Evolutionary conservation across 441 rosid genomes (phyloP).

Genomic region (Populus tomentosa): DNA sequence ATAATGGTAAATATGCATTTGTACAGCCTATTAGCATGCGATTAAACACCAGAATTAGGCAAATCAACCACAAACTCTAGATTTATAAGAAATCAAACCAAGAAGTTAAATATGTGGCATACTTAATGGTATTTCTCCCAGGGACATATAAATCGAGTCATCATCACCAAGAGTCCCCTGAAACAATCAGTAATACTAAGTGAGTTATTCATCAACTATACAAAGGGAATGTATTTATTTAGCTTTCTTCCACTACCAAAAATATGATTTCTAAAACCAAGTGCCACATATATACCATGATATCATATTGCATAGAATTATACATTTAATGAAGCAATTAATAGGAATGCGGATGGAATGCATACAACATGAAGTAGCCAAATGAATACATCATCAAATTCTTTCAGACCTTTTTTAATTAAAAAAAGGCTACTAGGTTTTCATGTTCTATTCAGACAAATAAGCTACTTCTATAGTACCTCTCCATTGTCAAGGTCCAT

Average conservation of each 20-base stretch:
- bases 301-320: slow-evolving; percentile 1
- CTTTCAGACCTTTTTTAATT: neutral
- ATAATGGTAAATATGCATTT: neutral
- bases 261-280: neutral
- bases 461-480: slow-evolving; percentile 39
- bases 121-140: slow-evolving; percentile 97
- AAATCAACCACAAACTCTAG: slow-evolving; percentile 20
- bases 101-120: slow-evolving; percentile 37
- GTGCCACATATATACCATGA: neutral
- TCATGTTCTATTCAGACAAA: neutral
- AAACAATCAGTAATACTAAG: slow-evolving; percentile 19
- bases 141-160: slow-evolving; percentile 92
- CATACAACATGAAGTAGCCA: neutral
- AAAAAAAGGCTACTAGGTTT: too few species aligned
- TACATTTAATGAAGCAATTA: neutral
- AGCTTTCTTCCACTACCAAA: neutral
- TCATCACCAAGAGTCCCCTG: slow-evolving; percentile 87
- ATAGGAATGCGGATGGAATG: neutral
- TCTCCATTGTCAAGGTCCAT: slow-evolving; percentile 60
- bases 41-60: slow-evolving; percentile 7
- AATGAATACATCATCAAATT: neutral
- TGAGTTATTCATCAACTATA: slow-evolving; percentile 12
- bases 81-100: slow-evolving; percentile 21
- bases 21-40: slow-evolving; percentile 8
- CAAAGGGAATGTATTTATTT: neutral